Base-by-base conservation (phyloP, 2,329 filamentous ascomycete species). In the Monilinia aucupariae region DNA sequence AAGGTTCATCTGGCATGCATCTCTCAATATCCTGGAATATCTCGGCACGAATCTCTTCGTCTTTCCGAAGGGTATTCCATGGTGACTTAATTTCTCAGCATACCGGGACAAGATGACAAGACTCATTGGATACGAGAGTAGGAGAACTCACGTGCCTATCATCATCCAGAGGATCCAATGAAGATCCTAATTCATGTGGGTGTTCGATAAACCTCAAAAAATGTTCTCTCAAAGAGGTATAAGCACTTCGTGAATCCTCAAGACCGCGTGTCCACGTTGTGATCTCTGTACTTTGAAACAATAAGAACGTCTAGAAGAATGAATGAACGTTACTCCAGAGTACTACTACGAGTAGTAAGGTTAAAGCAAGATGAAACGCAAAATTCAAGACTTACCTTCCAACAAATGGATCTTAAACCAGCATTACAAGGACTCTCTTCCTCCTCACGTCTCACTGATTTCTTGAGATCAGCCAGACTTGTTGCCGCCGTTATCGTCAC, bases 1-100 rank as follows among this genome's bases (percentile, higher is more conserved):
- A 96, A 53, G 85, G 84, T 71, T 94, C 92, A 70, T 97, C 94
- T 7, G 93, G 94, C 75, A 97, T 84, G 73, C 87, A 90, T 67
- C 94, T 84, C 69, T 94, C 89, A 22, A 99, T 92, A 78, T 99
- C 94, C 77, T 97, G 94, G 63, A 89, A 84, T 62, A 99, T 97
- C 75, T 99, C 94, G 58, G 87, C 85, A 66, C 93, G 85, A 41
- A 96, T 83, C 53, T 85, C 79, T 78, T 97, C 91, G 75, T 99
- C 93, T 70, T 88, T 84, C 52, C 91, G 88, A 41, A 94, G 80
- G n/a, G 87, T 87, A 74, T 90, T 87, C 92, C 93, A 97, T 27
- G 92, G 92, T 63, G 92, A 96, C 88, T 96, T 80, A 68, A 41
- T 74, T 75, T 70, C 71, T 79, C 80, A 81, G 80, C 76, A 77